Base-by-base conservation (phyloP, 805 yeast genomes). In the Tetrapisispora namnaoensis region DNA sequence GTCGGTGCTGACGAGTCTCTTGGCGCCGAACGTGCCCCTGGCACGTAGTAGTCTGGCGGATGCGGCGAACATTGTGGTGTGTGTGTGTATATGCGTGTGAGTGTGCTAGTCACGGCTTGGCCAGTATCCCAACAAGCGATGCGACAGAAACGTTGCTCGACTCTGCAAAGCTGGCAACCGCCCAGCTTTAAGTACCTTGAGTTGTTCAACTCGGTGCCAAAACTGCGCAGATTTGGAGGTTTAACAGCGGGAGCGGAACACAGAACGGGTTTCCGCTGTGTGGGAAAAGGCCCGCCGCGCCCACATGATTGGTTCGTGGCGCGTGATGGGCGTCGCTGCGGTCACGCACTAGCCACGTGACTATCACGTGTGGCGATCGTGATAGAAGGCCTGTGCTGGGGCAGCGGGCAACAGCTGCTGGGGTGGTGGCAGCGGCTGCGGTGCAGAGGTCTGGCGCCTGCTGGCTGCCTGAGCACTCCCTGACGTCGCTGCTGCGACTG, bases 1-100 rank as follows among this genome's bases (percentile, higher is more conserved):
- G 77, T 90, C 71, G 53, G 57, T 57, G 59, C 69, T 66, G 42
- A 61, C 65, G 53, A 65, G 27, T n/a, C 49, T 39, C 13, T 22
- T 37, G 22, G 38, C 30, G 10, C 28, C 32, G 35, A 35, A 20
- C 11, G n/a, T 14, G n/a, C 28, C 18, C 6, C 28, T 38, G 28
- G 37, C 14, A 13, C 44, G 32, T 30, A 32, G n/a, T 18, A 42
- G 18, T 21, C 28, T 42, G 16, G 32, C 11, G 14, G 37, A 10
- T 14, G 37, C 39, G 16, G 21, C 35, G 27, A 32, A 34, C 45
- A 42, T 34, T 2, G 36, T 38, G 13, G 17, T 7, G 21, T 44
- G 43, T 27, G 20, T 20, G 37, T 34, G 37, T n/a, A 13, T n/a
- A n/a, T 36, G 18, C 13, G 13, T 36, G n/a, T 9, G 11, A 11